Base-by-base conservation (phyloP, 1,139 yeast species). In the Taiozyma sp. region DNA sequence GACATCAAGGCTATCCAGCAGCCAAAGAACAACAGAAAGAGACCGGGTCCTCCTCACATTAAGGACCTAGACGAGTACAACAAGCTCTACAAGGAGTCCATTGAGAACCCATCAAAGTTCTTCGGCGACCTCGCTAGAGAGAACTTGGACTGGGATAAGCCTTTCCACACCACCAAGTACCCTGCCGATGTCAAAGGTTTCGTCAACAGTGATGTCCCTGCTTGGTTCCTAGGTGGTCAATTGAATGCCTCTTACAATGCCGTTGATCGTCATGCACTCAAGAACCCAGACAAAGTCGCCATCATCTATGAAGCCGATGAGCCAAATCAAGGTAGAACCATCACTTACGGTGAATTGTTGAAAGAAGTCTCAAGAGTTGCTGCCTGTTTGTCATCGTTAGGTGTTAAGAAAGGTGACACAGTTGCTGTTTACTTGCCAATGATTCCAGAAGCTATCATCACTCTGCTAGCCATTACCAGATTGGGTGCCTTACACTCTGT, bases 371-470 rank as follows among this genome's bases (percentile, higher is more conserved):
- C 81, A 50, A 80, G 80, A 63, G 77, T 85, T 62, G 87, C 90
- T 9, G 89, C 83, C 61, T 81, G 85, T 53, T 77, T 83, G 69
- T 75, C 74, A 56, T 74, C 73, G 58, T 69, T 82, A 63, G 91
- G 91, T 53, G 91, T 86, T 55, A 76, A 77, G 62, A 86, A 86
- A 69, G 93, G 93, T 56, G 95, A 87, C 64, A 82, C 91, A 7
- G 93, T 87, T 44, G 95, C 95, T 3, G 91, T 87, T 46, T 87
- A 87, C 67, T 74, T 87, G 67, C 95, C 95, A 58, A 87, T 87
- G 95, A 83, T 85, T 56, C 93, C 95, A 30, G 90, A 86, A 69
- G 91, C 93, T 2, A 62, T 87, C 55, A 76, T 85, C 43, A 79
- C 95, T 1, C 70, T 87, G 56, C 71, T 87, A 69, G 93, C 95